phyloP scores from a whole-genome alignment of 352 stramenopile species.

The Discostella stelligera region DNA sequence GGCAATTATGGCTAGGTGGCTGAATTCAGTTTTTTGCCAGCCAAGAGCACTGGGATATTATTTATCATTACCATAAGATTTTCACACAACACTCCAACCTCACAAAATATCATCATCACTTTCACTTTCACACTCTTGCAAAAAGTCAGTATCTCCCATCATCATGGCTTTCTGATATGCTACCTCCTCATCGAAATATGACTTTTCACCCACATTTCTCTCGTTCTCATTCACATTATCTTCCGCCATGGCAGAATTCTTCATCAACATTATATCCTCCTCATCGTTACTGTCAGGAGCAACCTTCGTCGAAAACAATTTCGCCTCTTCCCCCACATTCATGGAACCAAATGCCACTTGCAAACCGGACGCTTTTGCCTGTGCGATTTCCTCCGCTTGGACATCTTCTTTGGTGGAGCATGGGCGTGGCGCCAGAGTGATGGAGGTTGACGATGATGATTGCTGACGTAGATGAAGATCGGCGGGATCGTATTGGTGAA shows the following conservation, averaged over 20 bases:
- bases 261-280: constrained; percentile 10
- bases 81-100: not conserved
- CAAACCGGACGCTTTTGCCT: constrained; percentile 37
- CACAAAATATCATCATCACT: constrained; percentile 69
- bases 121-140: constrained; percentile 50
- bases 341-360: constrained; percentile 49
- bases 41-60: no score
- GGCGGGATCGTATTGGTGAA: constrained; percentile 76
- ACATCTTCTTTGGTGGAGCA: constrained; percentile 24
- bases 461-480: constrained; percentile 50
- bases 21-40: no score
- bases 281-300: constrained; percentile 11
- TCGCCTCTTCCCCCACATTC: constrained; percentile 28
- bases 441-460: constrained; percentile 2
- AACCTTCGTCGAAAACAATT: constrained; percentile 24
- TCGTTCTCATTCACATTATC: constrained; percentile 1
- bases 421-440: constrained; percentile 18
- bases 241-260: not conserved
- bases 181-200: constrained; percentile 39
- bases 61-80: no score
- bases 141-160: not conserved
- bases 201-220: not conserved
- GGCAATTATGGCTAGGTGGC: no score
- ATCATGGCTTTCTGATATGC: constrained; percentile 20
- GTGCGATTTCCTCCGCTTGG: constrained; percentile 40